Conservation (phyloP, 2,329 filamentous ascomycete genomes). For the Tolypocladium tropicale region DNA sequence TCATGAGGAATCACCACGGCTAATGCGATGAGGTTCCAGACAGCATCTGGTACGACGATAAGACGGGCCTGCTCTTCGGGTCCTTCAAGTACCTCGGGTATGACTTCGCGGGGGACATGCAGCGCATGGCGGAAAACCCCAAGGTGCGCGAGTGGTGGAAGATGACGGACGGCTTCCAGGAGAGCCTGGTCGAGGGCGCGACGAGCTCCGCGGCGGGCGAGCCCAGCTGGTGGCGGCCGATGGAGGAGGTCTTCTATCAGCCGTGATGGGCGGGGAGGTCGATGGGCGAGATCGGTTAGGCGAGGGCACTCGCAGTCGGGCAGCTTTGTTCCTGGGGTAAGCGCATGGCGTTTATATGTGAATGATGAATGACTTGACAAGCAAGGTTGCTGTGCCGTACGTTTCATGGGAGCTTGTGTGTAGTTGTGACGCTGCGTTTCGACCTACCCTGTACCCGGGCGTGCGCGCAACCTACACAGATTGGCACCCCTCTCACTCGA, state of each 20-base stretch:
- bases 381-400: background rate
- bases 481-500: too few species aligned
- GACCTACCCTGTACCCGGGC: background rate
- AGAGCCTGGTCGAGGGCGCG: slow-evolving; percentile 49
- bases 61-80: slow-evolving; percentile 56
- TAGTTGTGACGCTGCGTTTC: background rate
- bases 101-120: slow-evolving; percentile 66
- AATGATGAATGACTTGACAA: background rate
- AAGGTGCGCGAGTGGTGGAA: slow-evolving; percentile 71
- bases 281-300: background rate
- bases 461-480: too few species aligned
- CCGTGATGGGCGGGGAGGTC: slow-evolving; percentile 23
- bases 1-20: too few species aligned
- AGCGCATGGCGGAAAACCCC: slow-evolving; percentile 60
- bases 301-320: background rate
- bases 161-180: slow-evolving; percentile 71
- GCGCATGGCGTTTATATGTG: background rate
- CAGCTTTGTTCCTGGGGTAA: background rate
- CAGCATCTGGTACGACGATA: slow-evolving; percentile 61
- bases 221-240: slow-evolving; percentile 57
- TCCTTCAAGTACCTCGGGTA: slow-evolving; percentile 71
- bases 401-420: background rate
- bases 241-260: slow-evolving; percentile 60
- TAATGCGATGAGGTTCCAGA: slow-evolving; percentile 34
- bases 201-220: slow-evolving; percentile 47